phyloP scores from a whole-genome alignment of 2,329 filamentous ascomycete species.

The Scedosporium aurantiacum region DNA sequence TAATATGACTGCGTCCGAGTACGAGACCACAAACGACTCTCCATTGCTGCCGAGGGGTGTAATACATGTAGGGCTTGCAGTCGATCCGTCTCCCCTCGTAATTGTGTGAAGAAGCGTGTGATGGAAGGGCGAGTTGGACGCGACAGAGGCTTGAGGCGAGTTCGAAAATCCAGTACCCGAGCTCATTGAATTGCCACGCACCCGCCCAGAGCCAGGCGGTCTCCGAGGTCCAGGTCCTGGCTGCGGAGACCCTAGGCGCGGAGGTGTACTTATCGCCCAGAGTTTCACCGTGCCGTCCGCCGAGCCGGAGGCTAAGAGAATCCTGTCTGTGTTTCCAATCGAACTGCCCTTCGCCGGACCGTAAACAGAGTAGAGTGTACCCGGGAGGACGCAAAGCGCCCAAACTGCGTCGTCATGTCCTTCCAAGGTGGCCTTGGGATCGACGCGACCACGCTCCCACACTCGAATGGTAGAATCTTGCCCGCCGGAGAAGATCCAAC shows the following conservation, averaged over 20 bases:
- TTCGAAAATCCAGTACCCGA: conserved; percentile 87
- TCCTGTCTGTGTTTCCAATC: conserved; percentile 72
- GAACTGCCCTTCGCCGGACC: conserved; percentile 53
- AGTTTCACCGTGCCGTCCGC: conserved; percentile 87
- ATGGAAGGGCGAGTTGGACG: conserved; percentile 76
- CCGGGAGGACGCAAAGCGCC: conserved; percentile 85
- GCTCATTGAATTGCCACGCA: conserved; percentile 85
- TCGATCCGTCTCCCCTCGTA: conserved; percentile 50
- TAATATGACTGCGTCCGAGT: conserved; percentile 78
- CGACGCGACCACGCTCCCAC: conserved; percentile 89
- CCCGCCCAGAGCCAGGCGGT: conserved; percentile 53
- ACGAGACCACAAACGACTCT: conserved; percentile 86
- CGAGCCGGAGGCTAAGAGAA: conserved; percentile 81
- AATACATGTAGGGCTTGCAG: conserved; percentile 80
- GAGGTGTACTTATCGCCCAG: conserved; percentile 88
- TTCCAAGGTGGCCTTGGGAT: conserved; percentile 88
- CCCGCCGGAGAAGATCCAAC: conserved; percentile 97
- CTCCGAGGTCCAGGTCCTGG: conserved; percentile 51
- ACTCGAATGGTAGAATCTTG: conserved; percentile 88
- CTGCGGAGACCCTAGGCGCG: conserved; percentile 72
- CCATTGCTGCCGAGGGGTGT: conserved; percentile 74
- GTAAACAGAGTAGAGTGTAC: conserved; percentile 70
- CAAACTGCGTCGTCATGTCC: conserved; percentile 94
- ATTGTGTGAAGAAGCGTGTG: conserved; percentile 85
- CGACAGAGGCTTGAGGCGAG: conserved; percentile 78